Conservation (phyloP, 305 asterid species). For the Rubia balearica region DNA sequence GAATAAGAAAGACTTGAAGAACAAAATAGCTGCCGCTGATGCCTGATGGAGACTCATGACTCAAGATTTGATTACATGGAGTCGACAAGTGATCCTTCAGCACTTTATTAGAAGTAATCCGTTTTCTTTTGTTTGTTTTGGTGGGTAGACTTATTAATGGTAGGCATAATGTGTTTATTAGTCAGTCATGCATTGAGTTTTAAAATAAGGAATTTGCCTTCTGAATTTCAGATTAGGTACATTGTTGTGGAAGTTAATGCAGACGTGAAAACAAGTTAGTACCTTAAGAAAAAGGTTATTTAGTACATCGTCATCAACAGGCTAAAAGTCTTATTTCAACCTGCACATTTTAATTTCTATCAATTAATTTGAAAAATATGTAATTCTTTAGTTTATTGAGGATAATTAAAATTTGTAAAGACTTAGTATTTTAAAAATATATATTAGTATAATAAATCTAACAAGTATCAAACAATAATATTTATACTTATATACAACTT, state of each 20-base stretch:
- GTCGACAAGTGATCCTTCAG: neutral
- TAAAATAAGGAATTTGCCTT: neutral
- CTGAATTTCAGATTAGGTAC: neutral
- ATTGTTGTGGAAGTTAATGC: neutral
- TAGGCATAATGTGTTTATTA: neutral
- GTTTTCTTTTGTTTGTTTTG: neutral
- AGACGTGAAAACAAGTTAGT: neutral
- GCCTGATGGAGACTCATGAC: neutral
- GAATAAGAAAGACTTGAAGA: constrained; percentile 91
- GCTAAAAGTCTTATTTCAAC: too few species aligned
- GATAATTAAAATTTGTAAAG: too few species aligned
- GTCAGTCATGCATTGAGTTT: neutral
- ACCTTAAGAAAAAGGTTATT: too few species aligned
- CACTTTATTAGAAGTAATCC: neutral
- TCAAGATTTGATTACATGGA: neutral
- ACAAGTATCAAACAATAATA: too few species aligned
- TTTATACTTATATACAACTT: too few species aligned
- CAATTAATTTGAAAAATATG: too few species aligned
- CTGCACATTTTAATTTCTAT: too few species aligned
- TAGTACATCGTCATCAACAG: neutral
- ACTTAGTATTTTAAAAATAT: too few species aligned
- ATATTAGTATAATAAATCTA: too few species aligned
- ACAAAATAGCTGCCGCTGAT: constrained; percentile 33
- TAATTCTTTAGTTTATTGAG: too few species aligned
- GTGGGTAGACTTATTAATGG: neutral